Evolutionary conservation across 2,329 filamentous ascomycete species (phyloP).

Genomic region (Clonostachys solani): DNA sequence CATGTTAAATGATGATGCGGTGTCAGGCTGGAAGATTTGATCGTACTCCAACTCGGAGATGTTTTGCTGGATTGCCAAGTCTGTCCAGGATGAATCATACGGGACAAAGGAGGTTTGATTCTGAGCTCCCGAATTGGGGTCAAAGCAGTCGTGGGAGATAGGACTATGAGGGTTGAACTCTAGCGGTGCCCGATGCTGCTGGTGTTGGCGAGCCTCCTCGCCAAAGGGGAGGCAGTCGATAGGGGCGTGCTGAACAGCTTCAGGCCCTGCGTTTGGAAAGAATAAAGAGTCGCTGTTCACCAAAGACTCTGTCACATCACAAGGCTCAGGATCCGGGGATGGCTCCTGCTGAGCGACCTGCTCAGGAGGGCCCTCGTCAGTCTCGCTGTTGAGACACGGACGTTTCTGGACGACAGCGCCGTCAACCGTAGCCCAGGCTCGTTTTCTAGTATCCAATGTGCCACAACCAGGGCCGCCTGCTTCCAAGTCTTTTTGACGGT

Average conservation of each 20-base stretch:
- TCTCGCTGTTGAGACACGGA: conserved; percentile 7
- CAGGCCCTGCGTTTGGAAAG: too few relatives aligned
- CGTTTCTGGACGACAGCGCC: conserved; percentile 45
- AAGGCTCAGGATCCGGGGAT: background rate
- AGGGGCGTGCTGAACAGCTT: too few relatives aligned
- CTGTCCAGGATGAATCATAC: background rate
- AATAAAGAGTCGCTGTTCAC: background rate
- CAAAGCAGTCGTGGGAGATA: background rate
- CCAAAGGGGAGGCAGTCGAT: too few relatives aligned
- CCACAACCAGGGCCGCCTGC: conserved; percentile 46
- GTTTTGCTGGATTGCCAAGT: background rate
- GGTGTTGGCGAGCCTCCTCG: too few relatives aligned
- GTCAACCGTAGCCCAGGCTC: conserved; percentile 49
- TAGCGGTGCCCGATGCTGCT: too few relatives aligned
- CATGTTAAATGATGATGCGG: conserved; percentile 61
- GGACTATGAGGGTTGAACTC: background rate
- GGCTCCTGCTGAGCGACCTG: background rate
- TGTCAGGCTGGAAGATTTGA: conserved; percentile 56
- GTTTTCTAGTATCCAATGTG: conserved; percentile 48
- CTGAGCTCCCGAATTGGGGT: background rate
- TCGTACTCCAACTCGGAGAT: conserved; percentile 28
- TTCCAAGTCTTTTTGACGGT: conserved; percentile 49
- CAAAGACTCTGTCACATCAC: background rate
- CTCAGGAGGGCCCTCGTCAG: background rate
- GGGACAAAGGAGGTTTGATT: background rate